Evolutionary conservation across 495 filamentous ascomycete species (phyloP).

Genomic region (Hypoxylon cercidicola): DNA sequence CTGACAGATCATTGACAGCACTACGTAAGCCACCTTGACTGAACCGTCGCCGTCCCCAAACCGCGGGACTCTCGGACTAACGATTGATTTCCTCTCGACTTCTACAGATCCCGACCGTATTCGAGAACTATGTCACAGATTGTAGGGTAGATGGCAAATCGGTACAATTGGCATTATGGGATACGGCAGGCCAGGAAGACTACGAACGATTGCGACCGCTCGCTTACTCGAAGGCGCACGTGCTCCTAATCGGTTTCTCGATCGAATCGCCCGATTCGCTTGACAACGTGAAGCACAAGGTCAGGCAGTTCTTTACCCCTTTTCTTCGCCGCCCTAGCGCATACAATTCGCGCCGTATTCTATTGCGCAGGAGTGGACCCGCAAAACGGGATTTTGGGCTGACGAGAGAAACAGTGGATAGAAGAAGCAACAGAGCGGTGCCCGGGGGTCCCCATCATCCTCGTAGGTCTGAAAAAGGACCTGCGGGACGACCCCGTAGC

Average conservation of each 20-base stretch:
- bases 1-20: conserved; percentile 59
- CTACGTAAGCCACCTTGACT: conserved; percentile 69
- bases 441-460: conserved; percentile 91
- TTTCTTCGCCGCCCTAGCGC: neutral
- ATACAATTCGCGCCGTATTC: neutral
- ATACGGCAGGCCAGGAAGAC: conserved; percentile 99
- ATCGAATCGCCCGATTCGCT: conserved; percentile 96
- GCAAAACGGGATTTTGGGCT: neutral
- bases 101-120: conserved; percentile 92
- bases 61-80: too few species aligned
- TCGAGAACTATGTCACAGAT: conserved; percentile 99
- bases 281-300: conserved; percentile 98
- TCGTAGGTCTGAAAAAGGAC: conserved; percentile 98
- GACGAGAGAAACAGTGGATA: conserved; percentile 75
- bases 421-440: conserved; percentile 96
- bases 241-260: conserved; percentile 95
- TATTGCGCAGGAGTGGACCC: neutral
- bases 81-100: conserved; percentile 34
- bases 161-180: conserved; percentile 97
- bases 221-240: conserved; percentile 97
- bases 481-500: conserved; percentile 93
- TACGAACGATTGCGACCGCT: conserved; percentile 95
- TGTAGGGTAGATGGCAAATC: conserved; percentile 98
- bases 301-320: conserved; percentile 51
- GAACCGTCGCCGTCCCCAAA: neutral